A percentile compares a stretch with the other conserved stretches of the same genome.
Evolutionary conservation across 2,329 filamentous ascomycete species (phyloP).

Genomic region (Botryotinia convoluta): DNA sequence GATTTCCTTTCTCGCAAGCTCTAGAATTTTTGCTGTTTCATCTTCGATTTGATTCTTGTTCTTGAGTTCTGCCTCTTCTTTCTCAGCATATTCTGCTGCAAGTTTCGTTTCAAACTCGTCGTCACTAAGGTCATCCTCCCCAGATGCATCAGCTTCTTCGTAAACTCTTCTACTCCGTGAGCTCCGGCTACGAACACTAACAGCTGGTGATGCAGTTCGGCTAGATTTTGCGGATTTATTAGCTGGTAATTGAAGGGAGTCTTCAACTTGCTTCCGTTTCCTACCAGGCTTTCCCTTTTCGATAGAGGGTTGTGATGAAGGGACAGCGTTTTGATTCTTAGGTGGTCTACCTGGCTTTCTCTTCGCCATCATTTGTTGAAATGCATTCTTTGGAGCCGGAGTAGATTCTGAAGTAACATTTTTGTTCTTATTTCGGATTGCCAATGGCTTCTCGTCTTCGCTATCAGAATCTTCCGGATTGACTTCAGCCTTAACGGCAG

Average conservation of each 20-base stretch:
- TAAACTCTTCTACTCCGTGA: conserved; percentile 47
- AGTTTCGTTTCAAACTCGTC: conserved; percentile 79
- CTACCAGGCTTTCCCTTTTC: conserved; percentile 41
- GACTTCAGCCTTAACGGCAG: conserved; percentile 8
- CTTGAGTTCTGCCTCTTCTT: conserved; percentile 53
- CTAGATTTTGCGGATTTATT: conserved; percentile 74
- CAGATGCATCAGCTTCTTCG: conserved; percentile 56
- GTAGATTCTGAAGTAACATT: conserved; percentile 24
- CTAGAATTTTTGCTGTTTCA: conserved; percentile 64
- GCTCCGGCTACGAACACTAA: conserved; percentile 41
- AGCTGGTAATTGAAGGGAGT: conserved; percentile 44
- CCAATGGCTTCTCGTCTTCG: conserved; percentile 35
- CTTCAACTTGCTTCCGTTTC: conserved; percentile 54
- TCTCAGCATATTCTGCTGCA: conserved; percentile 56
- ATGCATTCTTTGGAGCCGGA: conserved; percentile 43
- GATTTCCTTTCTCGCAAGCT: conserved; percentile 83
- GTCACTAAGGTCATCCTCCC: conserved; percentile 69
- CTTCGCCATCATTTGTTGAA: conserved; percentile 44
- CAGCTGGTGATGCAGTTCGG: conserved; percentile 67
- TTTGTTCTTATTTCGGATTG: conserved; percentile 26
- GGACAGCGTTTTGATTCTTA: conserved; percentile 8
- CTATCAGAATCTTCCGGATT: conserved; percentile 33
- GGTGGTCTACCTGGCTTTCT: conserved; percentile 7
- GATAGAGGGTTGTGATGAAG: neutral
- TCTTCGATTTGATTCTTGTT: conserved; percentile 49